Evolutionary conservation across 2,329 filamentous ascomycete species (phyloP).

Genomic region (Fusarium papillatum): DNA sequence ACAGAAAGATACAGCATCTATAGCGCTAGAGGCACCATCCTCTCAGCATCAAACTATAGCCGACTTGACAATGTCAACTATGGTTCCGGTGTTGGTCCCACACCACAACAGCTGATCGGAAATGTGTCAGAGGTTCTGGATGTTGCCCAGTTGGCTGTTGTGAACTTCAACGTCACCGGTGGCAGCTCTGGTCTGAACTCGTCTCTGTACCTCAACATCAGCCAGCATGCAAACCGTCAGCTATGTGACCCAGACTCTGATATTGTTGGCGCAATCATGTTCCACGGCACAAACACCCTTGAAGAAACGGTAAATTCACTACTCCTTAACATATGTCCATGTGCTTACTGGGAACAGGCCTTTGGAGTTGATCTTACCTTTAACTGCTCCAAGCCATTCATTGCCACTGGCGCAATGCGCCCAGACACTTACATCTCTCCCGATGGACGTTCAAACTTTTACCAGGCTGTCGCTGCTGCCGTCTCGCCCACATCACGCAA

Average conservation of each 20-base stretch:
- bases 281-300: slow-evolving; percentile 67
- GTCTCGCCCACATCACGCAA: slow-evolving; percentile 40
- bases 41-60: slow-evolving; percentile 51
- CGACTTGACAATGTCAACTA: slow-evolving; percentile 51
- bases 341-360: neutral
- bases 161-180: slow-evolving; percentile 41
- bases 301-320: slow-evolving; percentile 59
- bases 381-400: slow-evolving; percentile 37
- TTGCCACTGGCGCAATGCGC: slow-evolving; percentile 28
- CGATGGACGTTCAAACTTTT: slow-evolving; percentile 32
- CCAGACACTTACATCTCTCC: slow-evolving; percentile 28
- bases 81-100: slow-evolving; percentile 42
- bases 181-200: slow-evolving; percentile 49
- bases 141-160: slow-evolving; percentile 47
- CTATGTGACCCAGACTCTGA: slow-evolving; percentile 48
- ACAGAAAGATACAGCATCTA: slow-evolving; percentile 13
- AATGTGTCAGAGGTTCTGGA: slow-evolving; percentile 49
- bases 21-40: slow-evolving; percentile 47
- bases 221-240: slow-evolving; percentile 46
- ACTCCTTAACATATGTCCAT: neutral
- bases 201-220: slow-evolving; percentile 49
- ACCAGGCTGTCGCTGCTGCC: slow-evolving; percentile 24
- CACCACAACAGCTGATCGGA: slow-evolving; percentile 43
- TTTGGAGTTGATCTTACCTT: slow-evolving; percentile 34
- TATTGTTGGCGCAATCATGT: slow-evolving; percentile 43